Percentiles rank a stretch among this genome's conserved stretches.
Evolutionary conservation across 176 grass and related monocot genomes (phyloP).

Genomic region (Musa acuminata): DNA sequence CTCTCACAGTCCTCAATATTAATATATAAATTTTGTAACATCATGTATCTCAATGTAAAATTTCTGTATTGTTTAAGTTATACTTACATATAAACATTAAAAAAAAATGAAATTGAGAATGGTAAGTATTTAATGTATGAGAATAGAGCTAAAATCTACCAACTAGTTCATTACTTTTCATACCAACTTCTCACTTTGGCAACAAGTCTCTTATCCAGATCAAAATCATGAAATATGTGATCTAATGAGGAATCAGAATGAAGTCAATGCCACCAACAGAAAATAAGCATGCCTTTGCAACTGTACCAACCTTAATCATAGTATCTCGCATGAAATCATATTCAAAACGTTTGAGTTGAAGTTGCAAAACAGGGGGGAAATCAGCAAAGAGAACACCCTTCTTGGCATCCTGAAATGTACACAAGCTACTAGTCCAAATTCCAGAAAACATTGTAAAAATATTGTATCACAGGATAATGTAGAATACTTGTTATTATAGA

Average conservation of each 20-base stretch:
- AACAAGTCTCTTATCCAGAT: not conserved
- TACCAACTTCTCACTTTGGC: not conserved
- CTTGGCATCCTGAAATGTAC: constrained; percentile 1
- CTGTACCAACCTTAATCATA: not conserved
- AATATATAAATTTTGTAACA: too few species aligned
- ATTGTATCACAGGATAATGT: too few species aligned
- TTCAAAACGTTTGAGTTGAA: constrained; percentile 11
- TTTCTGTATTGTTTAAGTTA: too few species aligned
- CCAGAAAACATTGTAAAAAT: not conserved
- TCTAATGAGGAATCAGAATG: not conserved
- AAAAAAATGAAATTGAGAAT: too few species aligned
- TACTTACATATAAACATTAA: too few species aligned
- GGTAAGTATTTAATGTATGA: not conserved
- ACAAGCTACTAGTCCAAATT: not conserved
- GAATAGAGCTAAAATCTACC: not conserved
- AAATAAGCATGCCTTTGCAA: not conserved
- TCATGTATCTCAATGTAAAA: too few species aligned
- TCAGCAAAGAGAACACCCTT: constrained; percentile 7
- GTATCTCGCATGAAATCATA: constrained; percentile 10
- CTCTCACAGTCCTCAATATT: too few species aligned
- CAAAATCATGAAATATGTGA: not conserved
- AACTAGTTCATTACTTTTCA: not conserved
- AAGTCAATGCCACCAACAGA: not conserved
- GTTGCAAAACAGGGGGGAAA: constrained; percentile 9
- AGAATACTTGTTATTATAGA: not conserved